Evolutionary conservation across 1,284 basidiomycete genomes (phyloP), one percentile per base, ranked within the genome.

Genomic region (Chalciporus sp.): DNA sequence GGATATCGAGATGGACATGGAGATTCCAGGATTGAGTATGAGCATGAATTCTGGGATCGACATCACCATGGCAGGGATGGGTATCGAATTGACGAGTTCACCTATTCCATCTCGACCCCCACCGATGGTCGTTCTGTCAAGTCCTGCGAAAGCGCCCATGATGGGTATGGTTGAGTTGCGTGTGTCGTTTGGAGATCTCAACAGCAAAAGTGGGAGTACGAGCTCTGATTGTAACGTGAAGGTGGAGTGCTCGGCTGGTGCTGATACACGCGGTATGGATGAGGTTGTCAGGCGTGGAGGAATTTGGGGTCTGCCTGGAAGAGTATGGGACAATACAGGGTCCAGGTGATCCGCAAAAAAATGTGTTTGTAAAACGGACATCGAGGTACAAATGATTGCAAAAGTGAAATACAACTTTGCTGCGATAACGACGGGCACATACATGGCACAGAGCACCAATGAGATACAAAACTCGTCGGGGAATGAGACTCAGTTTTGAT

Each of bases 1-100:
- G 4, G 70, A 72, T 50, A 67, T 72, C 44, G 67, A 71, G 17
- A 69, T 69, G 64, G 67, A 69, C 11, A 69, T 69, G 67, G 70
- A 72, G 46, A 69, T 69, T 23, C 67, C 67, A 17, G 67, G 67
- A 16, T 23, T 69, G 49, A 71, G 67, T 33, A 69, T 72, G 67
- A 71, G 70, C 39, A 72, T 69, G 66, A 68, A 65, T 42, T 52
- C 65, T 31, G 58, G 58, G 5, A 64, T 72, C 53, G 67, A 66
- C 23, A 64, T 65, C 4, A 55, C 62, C 12, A 71, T 68, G 49
- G 57, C 57, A 6, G 67, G 63, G 33, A 70, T 67, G 53, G 57
- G 52, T 12, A 64, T 68, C 37, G 55, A 51, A 40, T 39, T 67
- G 29, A 58, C 61, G n/a, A 64, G 44, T 41, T 58, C 70, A 0